Evolutionary conservation across 164 flowering plant genomes (phyloP).

Genomic region (Vitis cinerea): DNA sequence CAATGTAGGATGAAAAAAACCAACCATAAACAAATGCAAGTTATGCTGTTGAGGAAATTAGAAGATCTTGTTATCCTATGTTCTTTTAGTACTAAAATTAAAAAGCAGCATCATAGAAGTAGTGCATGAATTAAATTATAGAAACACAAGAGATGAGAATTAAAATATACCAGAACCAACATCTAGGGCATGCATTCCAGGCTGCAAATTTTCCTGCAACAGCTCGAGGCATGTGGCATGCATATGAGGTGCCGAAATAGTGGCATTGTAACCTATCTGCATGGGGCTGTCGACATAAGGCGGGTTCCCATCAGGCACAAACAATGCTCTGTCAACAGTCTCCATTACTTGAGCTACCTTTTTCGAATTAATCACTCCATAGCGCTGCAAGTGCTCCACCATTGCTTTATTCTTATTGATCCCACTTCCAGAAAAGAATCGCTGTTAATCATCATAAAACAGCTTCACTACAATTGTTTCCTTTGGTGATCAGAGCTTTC

Average conservation of each 20-base stretch:
- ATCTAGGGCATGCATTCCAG: slow-evolving; percentile 94
- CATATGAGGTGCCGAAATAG: slow-evolving; percentile 99
- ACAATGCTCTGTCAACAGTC: slow-evolving; percentile 72
- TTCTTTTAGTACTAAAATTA: no score
- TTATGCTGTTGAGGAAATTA: no score
- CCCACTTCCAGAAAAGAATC: slow-evolving; percentile 46
- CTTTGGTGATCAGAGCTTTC: no score
- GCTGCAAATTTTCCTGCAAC: slow-evolving; percentile 76
- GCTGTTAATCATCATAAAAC: slow-evolving; percentile 40
- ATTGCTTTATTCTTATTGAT: slow-evolving; percentile 53
- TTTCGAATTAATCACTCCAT: slow-evolving; percentile 65
- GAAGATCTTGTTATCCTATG: no score
- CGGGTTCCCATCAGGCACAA: slow-evolving; percentile 69
- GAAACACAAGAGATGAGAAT: neutral
- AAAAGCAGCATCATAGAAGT: no score
- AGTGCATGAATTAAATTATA: neutral
- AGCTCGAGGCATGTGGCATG: slow-evolving; percentile 90
- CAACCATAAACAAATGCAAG: no score
- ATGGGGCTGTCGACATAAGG: slow-evolving; percentile 85
- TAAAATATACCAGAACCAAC: slow-evolving; percentile 79
- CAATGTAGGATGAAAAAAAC: no score
- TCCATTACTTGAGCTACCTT: slow-evolving; percentile 90
- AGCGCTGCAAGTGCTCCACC: slow-evolving; percentile 62
- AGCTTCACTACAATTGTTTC: neutral
- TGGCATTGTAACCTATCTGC: slow-evolving; percentile 90